Evolutionary conservation across 192 early-diverging fungal species (phyloP).

Genomic region (Spizellomyces sp.): DNA sequence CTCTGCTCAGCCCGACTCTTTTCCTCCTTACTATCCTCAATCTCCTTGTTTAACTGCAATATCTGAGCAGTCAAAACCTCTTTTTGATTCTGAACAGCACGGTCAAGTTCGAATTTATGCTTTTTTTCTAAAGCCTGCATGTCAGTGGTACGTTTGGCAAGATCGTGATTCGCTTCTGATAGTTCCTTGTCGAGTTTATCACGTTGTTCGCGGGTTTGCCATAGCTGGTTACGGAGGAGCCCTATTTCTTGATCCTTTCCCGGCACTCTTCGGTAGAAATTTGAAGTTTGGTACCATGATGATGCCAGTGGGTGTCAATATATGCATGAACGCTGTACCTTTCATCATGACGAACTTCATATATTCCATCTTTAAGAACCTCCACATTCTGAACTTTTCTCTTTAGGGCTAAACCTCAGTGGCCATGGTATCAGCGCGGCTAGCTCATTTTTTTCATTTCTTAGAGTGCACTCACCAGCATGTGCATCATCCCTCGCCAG

Average conservation of each 20-base stretch:
- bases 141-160: conserved; percentile 3
- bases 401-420: too few species aligned
- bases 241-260: not conserved
- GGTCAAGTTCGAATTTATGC: conserved; percentile 4
- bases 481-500: too few species aligned
- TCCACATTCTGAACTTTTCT: too few species aligned
- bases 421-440: too few species aligned
- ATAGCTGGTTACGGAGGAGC: conserved; percentile 1
- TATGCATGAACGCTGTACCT: too few species aligned
- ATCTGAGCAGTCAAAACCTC: not conserved
- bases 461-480: too few species aligned
- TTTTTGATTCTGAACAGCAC: not conserved
- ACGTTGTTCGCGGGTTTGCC: conserved; percentile 15
- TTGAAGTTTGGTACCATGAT: too few species aligned
- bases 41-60: conserved; percentile 2
- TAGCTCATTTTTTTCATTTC: too few species aligned
- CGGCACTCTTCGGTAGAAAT: not conserved
- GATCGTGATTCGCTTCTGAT: not conserved
- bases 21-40: not conserved
- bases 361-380: too few species aligned
- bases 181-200: conserved; percentile 2
- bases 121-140: not conserved
- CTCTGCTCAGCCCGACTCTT: not conserved
- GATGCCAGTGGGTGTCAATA: too few species aligned
- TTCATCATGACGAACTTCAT: too few species aligned